Conservation (phyloP, 192 early-diverging fungal species). For the Gryganskiella cystojenkinii region DNA sequence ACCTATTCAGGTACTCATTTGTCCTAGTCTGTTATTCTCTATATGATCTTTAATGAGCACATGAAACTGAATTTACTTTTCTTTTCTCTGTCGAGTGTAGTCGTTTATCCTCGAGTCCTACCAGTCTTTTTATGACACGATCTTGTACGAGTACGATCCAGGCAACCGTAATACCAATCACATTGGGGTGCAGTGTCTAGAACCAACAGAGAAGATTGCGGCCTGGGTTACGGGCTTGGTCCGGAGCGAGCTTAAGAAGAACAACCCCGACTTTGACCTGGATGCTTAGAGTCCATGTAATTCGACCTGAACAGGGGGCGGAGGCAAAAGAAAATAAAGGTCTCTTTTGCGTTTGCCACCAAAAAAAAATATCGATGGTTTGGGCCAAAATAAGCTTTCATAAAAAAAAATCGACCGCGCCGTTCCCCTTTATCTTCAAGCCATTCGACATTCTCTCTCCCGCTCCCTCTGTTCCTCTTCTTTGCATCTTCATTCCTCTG, state of each 20-base stretch:
- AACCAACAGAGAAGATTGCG: constrained; percentile 38
- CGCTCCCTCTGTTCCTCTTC: neutral
- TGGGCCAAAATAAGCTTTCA: no score
- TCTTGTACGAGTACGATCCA: constrained; percentile 53
- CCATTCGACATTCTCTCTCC: neutral
- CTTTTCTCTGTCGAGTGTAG: constrained; percentile 27
- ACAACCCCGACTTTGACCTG: constrained; percentile 31
- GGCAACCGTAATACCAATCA: constrained; percentile 36
- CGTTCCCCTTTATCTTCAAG: neutral
- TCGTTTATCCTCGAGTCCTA: constrained; percentile 60
- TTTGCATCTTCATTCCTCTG: neutral
- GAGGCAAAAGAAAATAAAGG: no score
- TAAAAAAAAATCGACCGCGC: no score
- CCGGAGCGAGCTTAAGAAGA: constrained; percentile 28
- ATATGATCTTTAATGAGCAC: neutral
- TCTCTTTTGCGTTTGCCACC: no score
- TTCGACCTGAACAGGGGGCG: no score
- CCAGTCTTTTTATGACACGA: constrained; percentile 59
- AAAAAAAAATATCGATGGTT: no score
- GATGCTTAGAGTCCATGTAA: neutral
- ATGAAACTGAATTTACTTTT: neutral
- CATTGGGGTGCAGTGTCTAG: constrained; percentile 28
- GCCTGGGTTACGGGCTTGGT: constrained; percentile 37
- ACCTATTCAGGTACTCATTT: constrained; percentile 69
- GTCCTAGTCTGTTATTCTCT: neutral